These are phyloP conservation scores for Boeremia lycopersici DNA, from an alignment of 2,329 filamentous ascomycete species.

Conservation along the genomic window DNA sequence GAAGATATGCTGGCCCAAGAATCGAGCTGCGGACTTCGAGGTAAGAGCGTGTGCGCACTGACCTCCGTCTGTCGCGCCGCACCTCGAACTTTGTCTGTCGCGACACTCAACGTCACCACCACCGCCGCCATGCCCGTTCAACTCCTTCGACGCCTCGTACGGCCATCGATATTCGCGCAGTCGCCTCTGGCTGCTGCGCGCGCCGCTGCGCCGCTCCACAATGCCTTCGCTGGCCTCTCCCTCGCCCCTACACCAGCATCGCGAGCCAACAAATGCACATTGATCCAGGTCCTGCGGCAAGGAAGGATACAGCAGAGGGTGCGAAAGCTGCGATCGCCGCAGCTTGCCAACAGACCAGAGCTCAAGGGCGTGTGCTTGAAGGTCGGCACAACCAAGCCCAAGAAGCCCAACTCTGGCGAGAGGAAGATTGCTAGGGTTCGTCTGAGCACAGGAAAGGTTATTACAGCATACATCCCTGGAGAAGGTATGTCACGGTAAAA, in stretches of 20 bases:
- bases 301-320: slow-evolving; percentile 80
- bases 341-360: slow-evolving; percentile 75
- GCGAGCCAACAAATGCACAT: slow-evolving; percentile 50
- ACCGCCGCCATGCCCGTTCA: slow-evolving; percentile 47
- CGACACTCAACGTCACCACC: slow-evolving; percentile 15
- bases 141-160: slow-evolving; percentile 47
- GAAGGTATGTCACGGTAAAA: slow-evolving; percentile 64
- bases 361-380: slow-evolving; percentile 97
- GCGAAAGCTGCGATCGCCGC: slow-evolving; percentile 86
- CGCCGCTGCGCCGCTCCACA: slow-evolving; percentile 25
- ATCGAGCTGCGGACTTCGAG: not conserved
- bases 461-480: slow-evolving; percentile 94
- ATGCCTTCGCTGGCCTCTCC: slow-evolving; percentile 26
- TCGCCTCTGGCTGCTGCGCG: slow-evolving; percentile 23
- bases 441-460: slow-evolving; percentile 81
- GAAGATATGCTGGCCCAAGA: not conserved
- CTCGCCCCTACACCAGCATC: slow-evolving; percentile 49
- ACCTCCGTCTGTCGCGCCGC: slow-evolving; percentile 1
- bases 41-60: slow-evolving; percentile 9
- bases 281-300: slow-evolving; percentile 64
- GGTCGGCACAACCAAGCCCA: slow-evolving; percentile 90
- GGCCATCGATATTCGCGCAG: slow-evolving; percentile 37
- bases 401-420: slow-evolving; percentile 99
- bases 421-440: slow-evolving; percentile 92
- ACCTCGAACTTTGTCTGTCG: slow-evolving; percentile 21